These are phyloP conservation scores for Amesomyces nigricolor DNA, from an alignment of 2,329 filamentous ascomycete genomes.

Conservation along the genomic window DNA sequence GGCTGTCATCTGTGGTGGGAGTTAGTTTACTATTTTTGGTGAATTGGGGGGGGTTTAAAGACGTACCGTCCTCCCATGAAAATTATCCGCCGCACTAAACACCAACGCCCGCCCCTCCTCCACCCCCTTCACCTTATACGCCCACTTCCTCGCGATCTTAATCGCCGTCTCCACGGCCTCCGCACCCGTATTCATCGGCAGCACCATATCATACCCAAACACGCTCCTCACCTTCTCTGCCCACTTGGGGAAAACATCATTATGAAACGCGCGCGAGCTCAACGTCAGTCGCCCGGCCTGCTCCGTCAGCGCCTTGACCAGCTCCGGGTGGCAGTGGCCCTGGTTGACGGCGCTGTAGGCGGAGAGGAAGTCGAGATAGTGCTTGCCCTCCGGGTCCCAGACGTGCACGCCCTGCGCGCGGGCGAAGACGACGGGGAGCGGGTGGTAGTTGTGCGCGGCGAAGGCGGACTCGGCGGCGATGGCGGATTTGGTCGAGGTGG, in stretches of 20 bases:
- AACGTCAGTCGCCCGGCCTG: conserved; percentile 87
- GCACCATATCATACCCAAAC: conserved; percentile 95
- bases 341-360: conserved; percentile 98
- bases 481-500: conserved; percentile 70
- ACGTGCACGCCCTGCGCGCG: conserved; percentile 79
- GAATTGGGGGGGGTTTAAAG: not conserved
- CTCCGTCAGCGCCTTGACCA: conserved; percentile 82
- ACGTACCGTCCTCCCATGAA: conserved; percentile 88
- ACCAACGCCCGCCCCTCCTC: conserved; percentile 77
- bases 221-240: conserved; percentile 83
- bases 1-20: conserved; percentile 67
- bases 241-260: conserved; percentile 95
- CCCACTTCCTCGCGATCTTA: conserved; percentile 96
- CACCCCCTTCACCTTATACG: conserved; percentile 92
- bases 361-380: conserved; percentile 96
- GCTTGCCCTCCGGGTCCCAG: conserved; percentile 93
- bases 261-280: conserved; percentile 93
- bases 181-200: conserved; percentile 97
- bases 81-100: conserved; percentile 84
- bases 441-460: conserved; percentile 98
- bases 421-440: conserved; percentile 88
- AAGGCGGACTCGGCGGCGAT: conserved; percentile 76
- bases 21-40: not conserved
- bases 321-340: conserved; percentile 94
- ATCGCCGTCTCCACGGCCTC: conserved; percentile 94